Percentiles rank a stretch among this genome's conserved stretches.
phyloP scores from a whole-genome alignment of 208 protist species.

The Acanthamoeba sp. region DNA sequence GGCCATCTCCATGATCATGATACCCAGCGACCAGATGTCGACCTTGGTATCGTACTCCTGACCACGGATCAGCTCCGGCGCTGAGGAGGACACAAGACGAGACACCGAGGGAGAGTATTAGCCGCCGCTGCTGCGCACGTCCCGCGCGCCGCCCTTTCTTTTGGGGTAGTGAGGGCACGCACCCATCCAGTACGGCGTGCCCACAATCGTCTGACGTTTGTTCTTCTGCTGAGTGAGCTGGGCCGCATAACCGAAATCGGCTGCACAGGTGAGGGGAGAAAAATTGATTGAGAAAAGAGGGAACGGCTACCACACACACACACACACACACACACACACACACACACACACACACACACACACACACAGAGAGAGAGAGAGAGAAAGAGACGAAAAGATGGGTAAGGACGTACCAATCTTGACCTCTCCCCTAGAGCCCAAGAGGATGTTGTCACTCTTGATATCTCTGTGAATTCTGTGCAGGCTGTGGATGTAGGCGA shows the following conservation, averaged over 20 bases:
- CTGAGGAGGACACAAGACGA: neutral
- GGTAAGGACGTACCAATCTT: constrained; percentile 72
- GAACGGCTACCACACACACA: too few species aligned
- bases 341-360: too few species aligned
- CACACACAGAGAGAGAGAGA: neutral
- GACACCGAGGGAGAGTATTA: too few species aligned
- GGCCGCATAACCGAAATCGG: constrained; percentile 90
- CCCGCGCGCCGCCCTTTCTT: too few species aligned
- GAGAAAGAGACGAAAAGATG: neutral
- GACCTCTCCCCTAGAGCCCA: constrained; percentile 80
- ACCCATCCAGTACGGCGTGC: constrained; percentile 88
- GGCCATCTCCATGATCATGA: constrained; percentile 80
- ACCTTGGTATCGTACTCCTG: constrained; percentile 78
- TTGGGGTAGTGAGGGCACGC: neutral
- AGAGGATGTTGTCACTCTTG: constrained; percentile 91
- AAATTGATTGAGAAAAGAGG: neutral
- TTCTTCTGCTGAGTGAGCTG: constrained; percentile 87
- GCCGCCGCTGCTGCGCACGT: too few species aligned
- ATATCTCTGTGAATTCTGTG: constrained; percentile 92
- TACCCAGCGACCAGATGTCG: constrained; percentile 80
- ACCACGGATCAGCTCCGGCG: constrained; percentile 84
- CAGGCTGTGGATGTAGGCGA: constrained; percentile 87
- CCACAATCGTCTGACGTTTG: constrained; percentile 89
- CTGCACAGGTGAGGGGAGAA: neutral
- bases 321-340: too few species aligned